Evolutionary conservation across 1,139 yeast species (phyloP), one percentile per base, ranked within the genome.

Genomic region (Yamadazyma jaroonii): DNA sequence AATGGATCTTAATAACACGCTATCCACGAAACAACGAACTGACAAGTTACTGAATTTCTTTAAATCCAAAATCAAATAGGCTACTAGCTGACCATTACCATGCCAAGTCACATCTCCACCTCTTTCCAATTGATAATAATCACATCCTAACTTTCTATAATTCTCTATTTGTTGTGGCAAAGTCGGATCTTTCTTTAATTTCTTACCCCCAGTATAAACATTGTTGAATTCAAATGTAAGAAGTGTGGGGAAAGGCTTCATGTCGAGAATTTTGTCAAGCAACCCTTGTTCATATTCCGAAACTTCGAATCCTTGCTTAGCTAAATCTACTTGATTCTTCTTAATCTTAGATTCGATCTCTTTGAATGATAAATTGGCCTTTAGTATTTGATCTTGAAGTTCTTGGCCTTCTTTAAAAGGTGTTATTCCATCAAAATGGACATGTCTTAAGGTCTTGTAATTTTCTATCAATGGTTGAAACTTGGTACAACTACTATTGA

Each of bases 21-120:
- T 71, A 45, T 68, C 73, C 1, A 94, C 92, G 54, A 80, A 86
- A 58, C 95, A 87, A 49, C 81, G 75, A 0, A 89, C 83, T 0
- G 86, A 73, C 31, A 89, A 64, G 35, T 74, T 62, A 28, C 61
- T 52, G 50, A 85, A 84, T 32, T 76, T 71, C 44, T 74, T 72
- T 38, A 92, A 66, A 56, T 92, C 97, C 31, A 94, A 44, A 3
- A 94, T 73, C 12, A 94, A 81, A 54, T 90, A 94, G 3, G 88
- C 81, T 3, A 90, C 96, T 32, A 89, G 59, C 59, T 94, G 99
- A 0, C 98, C 98, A 2, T 90, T 83, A 0, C 97, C 97, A 62
- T 94, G 99, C 73, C 88, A 94, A 0, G 98, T 92, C 1, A 92
- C 80, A 56, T 92, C 95, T 0, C 99, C 99, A n/a, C 99, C 99